Percentiles rank a stretch among this genome's conserved stretches.
These are phyloP conservation scores for Dactylellina haptotyla DNA, from an alignment of 2,329 filamentous ascomycete species.

Conservation along the genomic window DNA sequence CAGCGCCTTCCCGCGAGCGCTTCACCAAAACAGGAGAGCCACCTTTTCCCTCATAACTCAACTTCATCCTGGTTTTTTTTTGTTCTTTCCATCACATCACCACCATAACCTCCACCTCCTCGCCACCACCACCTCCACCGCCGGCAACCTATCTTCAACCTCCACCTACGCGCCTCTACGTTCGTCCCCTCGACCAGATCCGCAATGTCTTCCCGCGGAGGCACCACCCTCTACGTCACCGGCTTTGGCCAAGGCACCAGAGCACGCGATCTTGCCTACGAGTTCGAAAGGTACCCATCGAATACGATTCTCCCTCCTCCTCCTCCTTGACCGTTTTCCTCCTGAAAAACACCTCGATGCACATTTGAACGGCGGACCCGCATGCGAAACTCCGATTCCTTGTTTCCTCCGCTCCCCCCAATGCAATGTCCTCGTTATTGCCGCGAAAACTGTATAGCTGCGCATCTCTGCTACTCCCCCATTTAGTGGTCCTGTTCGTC, in stretches of 20 bases:
- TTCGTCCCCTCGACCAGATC: not conserved
- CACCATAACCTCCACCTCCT: not conserved
- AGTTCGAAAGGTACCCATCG: conserved; percentile 59
- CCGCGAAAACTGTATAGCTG: conserved; percentile 2
- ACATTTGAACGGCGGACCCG: conserved; percentile 53
- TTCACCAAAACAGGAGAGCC: too few species aligned
- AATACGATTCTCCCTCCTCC: conserved; percentile 55
- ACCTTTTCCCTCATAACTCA: too few species aligned
- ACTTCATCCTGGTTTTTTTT: too few species aligned
- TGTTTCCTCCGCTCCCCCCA: conserved; percentile 54
- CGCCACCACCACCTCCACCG: not conserved
- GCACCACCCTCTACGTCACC: conserved; percentile 59
- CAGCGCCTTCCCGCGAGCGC: too few species aligned
- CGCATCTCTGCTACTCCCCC: not conserved
- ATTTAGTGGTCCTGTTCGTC: conserved; percentile 43
- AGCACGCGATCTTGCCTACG: conserved; percentile 86
- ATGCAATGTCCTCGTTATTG: conserved; percentile 54
- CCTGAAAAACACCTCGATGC: conserved; percentile 55
- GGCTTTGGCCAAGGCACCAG: conserved; percentile 99
- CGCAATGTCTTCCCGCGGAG: conserved; percentile 58
- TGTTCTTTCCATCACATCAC: too few species aligned
- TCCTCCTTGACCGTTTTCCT: conserved; percentile 53
- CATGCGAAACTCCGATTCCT: conserved; percentile 47
- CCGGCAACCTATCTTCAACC: not conserved
- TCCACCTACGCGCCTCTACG: too few species aligned